These are phyloP conservation scores for Cydonia oblonga DNA, from an alignment of 331 rosid genomes.

Conservation along the genomic window DNA sequence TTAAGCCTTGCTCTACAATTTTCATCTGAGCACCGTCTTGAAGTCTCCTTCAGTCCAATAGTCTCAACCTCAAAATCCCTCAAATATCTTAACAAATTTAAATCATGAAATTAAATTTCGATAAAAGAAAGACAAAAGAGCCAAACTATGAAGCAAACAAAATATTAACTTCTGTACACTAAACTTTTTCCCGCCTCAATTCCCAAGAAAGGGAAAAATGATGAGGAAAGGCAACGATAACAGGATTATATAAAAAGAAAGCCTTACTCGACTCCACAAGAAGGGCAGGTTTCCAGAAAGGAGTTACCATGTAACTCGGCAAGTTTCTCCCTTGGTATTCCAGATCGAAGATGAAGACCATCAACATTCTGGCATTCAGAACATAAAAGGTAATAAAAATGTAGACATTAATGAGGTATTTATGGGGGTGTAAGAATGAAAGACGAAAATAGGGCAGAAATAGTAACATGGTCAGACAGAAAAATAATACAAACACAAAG, in stretches of 20 bases:
- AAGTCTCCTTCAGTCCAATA: constrained; percentile 89
- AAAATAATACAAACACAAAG: not conserved
- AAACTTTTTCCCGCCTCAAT: not conserved
- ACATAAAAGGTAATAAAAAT: constrained; percentile 7
- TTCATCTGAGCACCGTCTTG: constrained; percentile 64
- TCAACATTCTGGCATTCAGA: constrained; percentile 73
- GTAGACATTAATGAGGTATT: not conserved
- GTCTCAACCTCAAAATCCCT: constrained; percentile 96
- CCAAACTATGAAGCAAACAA: not conserved
- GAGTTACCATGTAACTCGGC: constrained; percentile 96
- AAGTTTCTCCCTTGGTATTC: constrained; percentile 91
- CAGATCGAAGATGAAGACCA: constrained; percentile 98
- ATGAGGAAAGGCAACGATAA: not conserved
- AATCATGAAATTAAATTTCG: constrained; percentile 11
- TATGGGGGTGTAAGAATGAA: not conserved
- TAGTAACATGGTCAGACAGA: not conserved
- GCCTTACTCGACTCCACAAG: constrained; percentile 85
- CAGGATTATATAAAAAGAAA: not conserved
- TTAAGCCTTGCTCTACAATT: constrained; percentile 66
- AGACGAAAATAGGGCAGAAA: not conserved
- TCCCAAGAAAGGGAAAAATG: not conserved
- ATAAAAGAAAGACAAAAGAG: not conserved
- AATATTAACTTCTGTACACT: not conserved
- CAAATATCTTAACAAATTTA: constrained; percentile 47
- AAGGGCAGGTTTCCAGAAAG: constrained; percentile 88